Percentiles rank a stretch among this genome's conserved stretches.
Evolutionary conservation across 1,284 basidiomycete genomes (phyloP).

Genomic region (Amylostereum areolatum): DNA sequence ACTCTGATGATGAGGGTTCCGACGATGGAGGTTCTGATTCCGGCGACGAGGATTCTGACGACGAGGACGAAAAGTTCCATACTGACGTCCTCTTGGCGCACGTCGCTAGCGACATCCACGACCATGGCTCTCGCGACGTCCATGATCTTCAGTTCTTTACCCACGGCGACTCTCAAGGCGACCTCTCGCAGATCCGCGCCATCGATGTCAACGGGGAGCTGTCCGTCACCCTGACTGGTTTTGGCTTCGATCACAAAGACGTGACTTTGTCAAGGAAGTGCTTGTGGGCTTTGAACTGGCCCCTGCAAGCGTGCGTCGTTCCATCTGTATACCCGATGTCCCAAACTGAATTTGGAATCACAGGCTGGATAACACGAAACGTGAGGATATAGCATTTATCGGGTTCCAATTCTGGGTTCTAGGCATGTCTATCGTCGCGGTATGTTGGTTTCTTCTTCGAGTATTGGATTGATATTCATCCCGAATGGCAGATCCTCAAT

Average conservation of each 20-base stretch:
- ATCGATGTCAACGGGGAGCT: slow-evolving; percentile 27
- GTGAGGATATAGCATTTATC: slow-evolving; percentile 73
- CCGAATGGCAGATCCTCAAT: slow-evolving; percentile 44
- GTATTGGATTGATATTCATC: background rate
- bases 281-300: slow-evolving; percentile 59
- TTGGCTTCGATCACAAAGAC: slow-evolving; percentile 26
- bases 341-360: background rate
- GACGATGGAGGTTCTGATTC: background rate
- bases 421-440: slow-evolving; percentile 71
- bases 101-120: background rate
- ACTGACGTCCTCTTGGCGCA: background rate
- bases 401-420: slow-evolving; percentile 76
- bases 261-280: slow-evolving; percentile 40
- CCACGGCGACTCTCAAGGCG: background rate
- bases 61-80: slow-evolving; percentile 13
- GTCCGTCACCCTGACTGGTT: slow-evolving; percentile 39
- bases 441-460: slow-evolving; percentile 15
- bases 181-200: slow-evolving; percentile 4
- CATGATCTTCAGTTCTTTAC: background rate
- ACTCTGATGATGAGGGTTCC: slow-evolving; percentile 1
- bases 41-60: slow-evolving; percentile 9
- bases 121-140: background rate
- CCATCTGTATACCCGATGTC: background rate
- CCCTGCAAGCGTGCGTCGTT: slow-evolving; percentile 48
- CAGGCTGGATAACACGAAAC: slow-evolving; percentile 65